Conservation (phyloP, 1,284 basidiomycete species). For the Rugosomyces carneus region DNA sequence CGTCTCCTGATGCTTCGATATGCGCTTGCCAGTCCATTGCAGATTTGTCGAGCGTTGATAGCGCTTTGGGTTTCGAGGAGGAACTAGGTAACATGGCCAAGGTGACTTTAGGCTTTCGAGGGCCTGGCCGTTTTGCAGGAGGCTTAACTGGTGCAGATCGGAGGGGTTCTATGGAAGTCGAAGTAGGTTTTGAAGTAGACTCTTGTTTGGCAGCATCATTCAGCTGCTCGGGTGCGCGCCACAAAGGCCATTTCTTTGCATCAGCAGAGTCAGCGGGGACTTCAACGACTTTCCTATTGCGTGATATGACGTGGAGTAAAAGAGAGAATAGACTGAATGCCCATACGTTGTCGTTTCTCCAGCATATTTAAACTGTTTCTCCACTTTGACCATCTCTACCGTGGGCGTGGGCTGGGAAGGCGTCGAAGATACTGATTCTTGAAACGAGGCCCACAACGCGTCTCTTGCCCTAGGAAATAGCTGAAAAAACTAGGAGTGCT, state of each 20-base stretch:
- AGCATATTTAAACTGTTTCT: constrained; percentile 65
- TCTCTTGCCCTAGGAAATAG: constrained; percentile 37
- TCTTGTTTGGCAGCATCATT: constrained; percentile 11
- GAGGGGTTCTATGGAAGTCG: constrained; percentile 2
- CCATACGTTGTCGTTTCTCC: constrained; percentile 68
- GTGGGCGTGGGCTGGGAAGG: constrained; percentile 15
- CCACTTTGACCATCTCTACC: constrained; percentile 51
- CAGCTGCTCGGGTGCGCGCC: constrained; percentile 26
- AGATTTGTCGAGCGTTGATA: constrained; percentile 77
- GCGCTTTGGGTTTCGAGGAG: constrained; percentile 55
- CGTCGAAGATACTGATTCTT: constrained; percentile 39
- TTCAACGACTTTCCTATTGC: constrained; percentile 60
- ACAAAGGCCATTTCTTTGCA: constrained; percentile 66
- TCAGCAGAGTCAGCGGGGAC: constrained; percentile 67
- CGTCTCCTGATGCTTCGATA: constrained; percentile 37
- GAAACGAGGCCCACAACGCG: constrained; percentile 55
- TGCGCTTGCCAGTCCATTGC: constrained; percentile 78
- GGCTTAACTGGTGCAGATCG: constrained; percentile 15
- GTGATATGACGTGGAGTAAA: constrained; percentile 17
- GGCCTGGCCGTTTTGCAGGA: constrained; percentile 42
- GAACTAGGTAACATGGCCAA: constrained; percentile 43
- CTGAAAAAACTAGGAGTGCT: not conserved
- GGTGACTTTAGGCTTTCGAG: constrained; percentile 56
- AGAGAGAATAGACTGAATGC: not conserved
- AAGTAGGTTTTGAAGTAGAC: constrained; percentile 3